A percentile compares a stretch with the other conserved stretches of the same genome.
Conservation (phyloP, 2,329 filamentous ascomycete genomes). For the Nemania serpens region DNA sequence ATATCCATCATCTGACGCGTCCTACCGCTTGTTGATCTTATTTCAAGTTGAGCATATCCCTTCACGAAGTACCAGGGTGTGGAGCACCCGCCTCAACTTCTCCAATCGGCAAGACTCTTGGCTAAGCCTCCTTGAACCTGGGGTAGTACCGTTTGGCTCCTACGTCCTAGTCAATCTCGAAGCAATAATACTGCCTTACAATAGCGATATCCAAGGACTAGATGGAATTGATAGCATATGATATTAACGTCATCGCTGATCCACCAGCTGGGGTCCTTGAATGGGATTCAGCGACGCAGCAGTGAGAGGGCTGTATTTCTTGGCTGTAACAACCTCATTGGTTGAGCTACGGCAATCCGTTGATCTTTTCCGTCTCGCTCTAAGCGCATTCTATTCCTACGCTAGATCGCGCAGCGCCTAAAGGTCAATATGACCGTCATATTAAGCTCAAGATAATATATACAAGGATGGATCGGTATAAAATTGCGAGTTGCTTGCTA, state of each 20-base stretch:
- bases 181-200: neutral
- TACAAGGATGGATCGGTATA: neutral
- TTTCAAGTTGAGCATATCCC: too few relatives aligned
- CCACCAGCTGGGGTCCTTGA: too few relatives aligned
- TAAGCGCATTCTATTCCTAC: neutral
- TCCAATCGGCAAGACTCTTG: neutral
- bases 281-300: neutral
- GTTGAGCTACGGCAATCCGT: neutral
- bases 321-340: neutral
- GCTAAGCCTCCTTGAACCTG: neutral
- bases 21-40: too few relatives aligned
- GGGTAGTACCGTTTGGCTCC: neutral
- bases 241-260: neutral
- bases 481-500: neutral
- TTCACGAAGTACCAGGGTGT: neutral
- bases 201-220: too few relatives aligned
- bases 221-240: neutral
- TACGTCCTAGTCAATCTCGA: neutral
- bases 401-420: neutral
- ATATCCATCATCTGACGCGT: too few relatives aligned
- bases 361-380: neutral
- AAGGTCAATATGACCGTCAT: neutral
- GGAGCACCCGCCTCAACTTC: neutral
- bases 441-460: neutral
- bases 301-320: neutral